Conservation (phyloP, 1,284 basidiomycete species). For the Violaceomyces palustris region DNA sequence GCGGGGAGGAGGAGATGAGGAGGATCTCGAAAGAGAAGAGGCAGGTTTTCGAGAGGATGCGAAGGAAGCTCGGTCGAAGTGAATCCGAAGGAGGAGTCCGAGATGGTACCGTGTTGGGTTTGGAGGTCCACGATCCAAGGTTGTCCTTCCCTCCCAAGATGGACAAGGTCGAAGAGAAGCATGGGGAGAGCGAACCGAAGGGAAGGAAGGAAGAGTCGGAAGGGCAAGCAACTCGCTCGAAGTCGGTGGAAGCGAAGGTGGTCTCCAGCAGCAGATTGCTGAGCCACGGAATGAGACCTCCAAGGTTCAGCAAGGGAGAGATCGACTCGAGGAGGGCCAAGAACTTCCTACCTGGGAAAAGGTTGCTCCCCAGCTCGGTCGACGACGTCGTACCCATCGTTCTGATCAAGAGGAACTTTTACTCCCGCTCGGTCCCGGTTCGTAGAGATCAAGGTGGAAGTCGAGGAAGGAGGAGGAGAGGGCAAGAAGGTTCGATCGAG, state of each 20-base stretch:
- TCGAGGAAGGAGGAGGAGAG: too few species aligned
- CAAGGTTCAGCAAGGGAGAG: slow-evolving; percentile 40
- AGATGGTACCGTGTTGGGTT: slow-evolving; percentile 5
- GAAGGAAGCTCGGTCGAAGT: too few species aligned
- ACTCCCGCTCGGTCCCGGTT: too few species aligned
- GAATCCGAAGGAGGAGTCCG: too few species aligned
- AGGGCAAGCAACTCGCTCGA: too few species aligned
- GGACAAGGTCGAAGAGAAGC: too few species aligned
- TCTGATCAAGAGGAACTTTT: slow-evolving; percentile 14
- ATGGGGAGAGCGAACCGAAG: too few species aligned
- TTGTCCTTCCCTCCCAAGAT: slow-evolving; percentile 37
- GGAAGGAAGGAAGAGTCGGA: too few species aligned
- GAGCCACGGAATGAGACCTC: slow-evolving; percentile 10
- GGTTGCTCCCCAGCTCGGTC: slow-evolving; percentile 21
- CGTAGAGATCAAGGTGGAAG: slow-evolving; percentile 8
- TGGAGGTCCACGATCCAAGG: slow-evolving; percentile 44
- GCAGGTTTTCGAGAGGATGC: too few species aligned
- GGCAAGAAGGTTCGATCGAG: too few species aligned
- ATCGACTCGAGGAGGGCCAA: slow-evolving; percentile 40
- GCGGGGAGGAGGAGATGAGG: neutral
- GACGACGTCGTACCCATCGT: slow-evolving; percentile 39
- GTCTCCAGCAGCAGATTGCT: slow-evolving; percentile 10
- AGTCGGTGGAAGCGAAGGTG: too few species aligned
- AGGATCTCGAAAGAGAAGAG: neutral
- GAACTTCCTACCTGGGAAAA: slow-evolving; percentile 16